A percentile compares a stretch with the other conserved stretches of the same genome.
These are phyloP conservation scores for Hydrangea macrophylla DNA, from an alignment of 148 eudicot species.

Conservation along the genomic window DNA sequence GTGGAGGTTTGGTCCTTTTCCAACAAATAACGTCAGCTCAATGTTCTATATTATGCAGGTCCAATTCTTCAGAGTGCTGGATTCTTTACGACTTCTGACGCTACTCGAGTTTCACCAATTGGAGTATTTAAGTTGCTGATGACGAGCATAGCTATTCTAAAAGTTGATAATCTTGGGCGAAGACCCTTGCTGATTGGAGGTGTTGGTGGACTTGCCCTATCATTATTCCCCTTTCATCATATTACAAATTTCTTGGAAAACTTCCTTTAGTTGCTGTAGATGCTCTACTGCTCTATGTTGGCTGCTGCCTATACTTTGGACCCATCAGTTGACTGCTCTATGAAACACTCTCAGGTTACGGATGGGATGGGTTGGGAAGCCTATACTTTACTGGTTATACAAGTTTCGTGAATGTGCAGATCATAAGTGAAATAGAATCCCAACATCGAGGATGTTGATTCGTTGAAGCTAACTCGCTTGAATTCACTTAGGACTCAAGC, in stretches of 20 bases:
- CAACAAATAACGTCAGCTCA: conserved; percentile 92
- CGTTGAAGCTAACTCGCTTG: too few species aligned
- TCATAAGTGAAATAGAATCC: too few species aligned
- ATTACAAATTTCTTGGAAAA: conserved; percentile 79
- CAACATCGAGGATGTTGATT: too few species aligned
- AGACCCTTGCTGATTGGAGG: conserved; percentile 91
- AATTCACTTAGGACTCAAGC: too few species aligned
- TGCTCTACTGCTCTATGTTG: conserved; percentile 89
- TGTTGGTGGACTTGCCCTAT: conserved; percentile 72
- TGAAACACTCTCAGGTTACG: too few species aligned
- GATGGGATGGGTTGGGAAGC: too few species aligned
- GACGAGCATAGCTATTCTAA: too few species aligned
- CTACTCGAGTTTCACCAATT: conserved; percentile 81
- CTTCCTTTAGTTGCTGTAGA: conserved; percentile 77
- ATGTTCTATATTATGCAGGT: conserved; percentile 97
- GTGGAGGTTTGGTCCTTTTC: conserved; percentile 94
- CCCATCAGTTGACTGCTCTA: conserved; percentile 99
- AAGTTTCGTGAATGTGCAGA: too few species aligned
- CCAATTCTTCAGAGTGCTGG: too few species aligned
- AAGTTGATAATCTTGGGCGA: conserved; percentile 93
- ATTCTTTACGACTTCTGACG: conserved; percentile 95
- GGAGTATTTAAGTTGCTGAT: too few species aligned
- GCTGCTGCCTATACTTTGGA: conserved; percentile 96
- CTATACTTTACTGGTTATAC: too few species aligned
- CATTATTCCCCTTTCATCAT: conserved; percentile 83